These are phyloP conservation scores for Penicillium sp. DNA, from an alignment of 2,329 filamentous ascomycete species.

Conservation along the genomic window DNA sequence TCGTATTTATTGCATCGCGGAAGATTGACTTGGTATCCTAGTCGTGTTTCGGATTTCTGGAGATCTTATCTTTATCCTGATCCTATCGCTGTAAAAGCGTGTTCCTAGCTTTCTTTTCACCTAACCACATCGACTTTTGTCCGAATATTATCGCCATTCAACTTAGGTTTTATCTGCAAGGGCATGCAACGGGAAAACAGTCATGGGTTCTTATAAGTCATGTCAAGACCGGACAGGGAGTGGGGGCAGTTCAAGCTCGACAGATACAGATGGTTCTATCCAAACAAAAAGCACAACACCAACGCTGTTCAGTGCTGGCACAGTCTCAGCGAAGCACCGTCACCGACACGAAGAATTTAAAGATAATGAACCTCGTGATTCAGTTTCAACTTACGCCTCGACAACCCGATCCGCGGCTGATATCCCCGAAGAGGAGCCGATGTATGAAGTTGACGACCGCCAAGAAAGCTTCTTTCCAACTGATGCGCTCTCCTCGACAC, in stretches of 20 bases:
- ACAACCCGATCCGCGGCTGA: slow-evolving; percentile 65
- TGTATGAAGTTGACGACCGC: slow-evolving; percentile 51
- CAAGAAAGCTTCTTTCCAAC: slow-evolving; percentile 64
- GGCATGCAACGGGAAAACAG: not conserved
- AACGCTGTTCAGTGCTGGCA: slow-evolving; percentile 38
- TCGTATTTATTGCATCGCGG: not conserved
- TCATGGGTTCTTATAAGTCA: slow-evolving; percentile 32
- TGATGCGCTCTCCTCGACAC: slow-evolving; percentile 72
- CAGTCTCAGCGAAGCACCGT: slow-evolving; percentile 23
- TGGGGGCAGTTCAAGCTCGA: slow-evolving; percentile 36
- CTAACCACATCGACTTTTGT: not conserved
- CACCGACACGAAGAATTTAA: slow-evolving; percentile 6
- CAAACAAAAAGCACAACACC: slow-evolving; percentile 42
- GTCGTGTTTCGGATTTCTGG: not conserved
- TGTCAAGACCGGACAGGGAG: slow-evolving; percentile 25
- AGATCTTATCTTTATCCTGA: not conserved
- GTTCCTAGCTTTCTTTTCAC: not conserved
- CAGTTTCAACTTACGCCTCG: slow-evolving; percentile 78
- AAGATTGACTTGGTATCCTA: not conserved
- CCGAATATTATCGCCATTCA: not conserved
- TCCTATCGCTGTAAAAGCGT: not conserved
- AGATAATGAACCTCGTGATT: slow-evolving; percentile 49
- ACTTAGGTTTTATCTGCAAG: not conserved
- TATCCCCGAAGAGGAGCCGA: slow-evolving; percentile 45
- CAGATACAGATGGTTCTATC: slow-evolving; percentile 38